Percentiles rank a stretch among this genome's conserved stretches.
phyloP scores from a whole-genome alignment of 352 stramenopile genomes.

The Pythium biforme region DNA sequence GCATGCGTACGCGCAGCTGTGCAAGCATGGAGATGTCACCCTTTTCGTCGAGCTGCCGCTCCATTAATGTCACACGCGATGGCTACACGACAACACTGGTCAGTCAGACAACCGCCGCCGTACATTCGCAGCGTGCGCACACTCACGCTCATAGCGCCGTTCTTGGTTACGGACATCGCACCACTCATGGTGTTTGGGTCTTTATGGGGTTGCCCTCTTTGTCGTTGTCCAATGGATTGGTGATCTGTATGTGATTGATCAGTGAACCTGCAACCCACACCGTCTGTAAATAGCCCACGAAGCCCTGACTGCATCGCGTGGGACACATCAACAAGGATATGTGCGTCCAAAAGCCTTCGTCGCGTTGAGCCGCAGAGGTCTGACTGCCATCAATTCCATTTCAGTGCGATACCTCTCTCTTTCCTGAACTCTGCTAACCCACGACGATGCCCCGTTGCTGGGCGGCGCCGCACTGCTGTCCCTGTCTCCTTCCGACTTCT shows the following conservation, averaged over 20 bases:
- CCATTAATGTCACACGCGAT: slow-evolving; percentile 61
- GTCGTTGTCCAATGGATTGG: no score
- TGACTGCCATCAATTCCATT: slow-evolving; percentile 8
- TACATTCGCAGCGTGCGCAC: not conserved
- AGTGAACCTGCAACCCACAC: not conserved
- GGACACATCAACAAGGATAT: not conserved
- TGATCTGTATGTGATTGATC: no score
- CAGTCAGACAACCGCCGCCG: slow-evolving; percentile 3
- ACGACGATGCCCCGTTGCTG: not conserved
- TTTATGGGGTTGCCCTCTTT: not conserved
- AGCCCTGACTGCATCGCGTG: not conserved
- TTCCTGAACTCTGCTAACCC: not conserved
- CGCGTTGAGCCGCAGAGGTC: not conserved
- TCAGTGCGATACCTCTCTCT: not conserved
- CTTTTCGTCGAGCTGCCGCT: slow-evolving; percentile 66
- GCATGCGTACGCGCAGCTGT: slow-evolving; percentile 47
- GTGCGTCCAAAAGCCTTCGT: not conserved
- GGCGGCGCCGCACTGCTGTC: not conserved
- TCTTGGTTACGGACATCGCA: slow-evolving; percentile 36
- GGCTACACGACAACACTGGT: slow-evolving; percentile 27
- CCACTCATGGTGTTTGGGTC: slow-evolving; percentile 4
- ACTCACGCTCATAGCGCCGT: slow-evolving; percentile 35
- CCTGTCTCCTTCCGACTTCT: not conserved
- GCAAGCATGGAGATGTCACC: slow-evolving; percentile 73
- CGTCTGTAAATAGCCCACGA: slow-evolving; percentile 4